Conservation (phyloP, 192 early-diverging fungal genomes). For the Rhizophagus sp. region DNA sequence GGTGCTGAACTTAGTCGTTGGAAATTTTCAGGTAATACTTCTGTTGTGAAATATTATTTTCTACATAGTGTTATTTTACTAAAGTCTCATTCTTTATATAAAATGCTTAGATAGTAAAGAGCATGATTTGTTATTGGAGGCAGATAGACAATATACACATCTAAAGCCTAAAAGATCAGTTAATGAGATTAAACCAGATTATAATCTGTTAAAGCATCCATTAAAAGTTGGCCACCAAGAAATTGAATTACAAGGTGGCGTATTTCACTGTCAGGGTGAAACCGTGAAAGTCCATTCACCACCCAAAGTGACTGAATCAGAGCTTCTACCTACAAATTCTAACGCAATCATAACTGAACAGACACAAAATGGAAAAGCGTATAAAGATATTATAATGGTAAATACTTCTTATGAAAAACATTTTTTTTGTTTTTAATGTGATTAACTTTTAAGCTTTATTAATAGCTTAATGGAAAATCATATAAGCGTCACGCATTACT, state of each 20-base stretch:
- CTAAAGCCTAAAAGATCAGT: not conserved
- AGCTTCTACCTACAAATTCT: not conserved
- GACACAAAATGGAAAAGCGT: not conserved
- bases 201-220: not conserved
- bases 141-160: not conserved
- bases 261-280: not conserved
- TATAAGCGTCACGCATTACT: conserved; percentile 37
- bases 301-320: not conserved
- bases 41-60: not conserved
- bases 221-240: not conserved
- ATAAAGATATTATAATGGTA: not conserved
- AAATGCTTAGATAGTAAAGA: conserved; percentile 6
- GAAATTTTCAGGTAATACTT: not conserved
- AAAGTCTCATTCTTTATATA: not conserved
- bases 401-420: not conserved
- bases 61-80: not conserved
- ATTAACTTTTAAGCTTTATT: not conserved
- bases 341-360: not conserved
- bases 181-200: not conserved
- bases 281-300: not conserved
- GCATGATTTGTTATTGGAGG: not conserved
- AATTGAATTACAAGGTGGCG: not conserved
- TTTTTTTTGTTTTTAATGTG: not conserved
- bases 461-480: not conserved
- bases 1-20: not conserved